Base-by-base conservation (phyloP, 202 grass and related monocot species). In the Digitaria exilis region DNA sequence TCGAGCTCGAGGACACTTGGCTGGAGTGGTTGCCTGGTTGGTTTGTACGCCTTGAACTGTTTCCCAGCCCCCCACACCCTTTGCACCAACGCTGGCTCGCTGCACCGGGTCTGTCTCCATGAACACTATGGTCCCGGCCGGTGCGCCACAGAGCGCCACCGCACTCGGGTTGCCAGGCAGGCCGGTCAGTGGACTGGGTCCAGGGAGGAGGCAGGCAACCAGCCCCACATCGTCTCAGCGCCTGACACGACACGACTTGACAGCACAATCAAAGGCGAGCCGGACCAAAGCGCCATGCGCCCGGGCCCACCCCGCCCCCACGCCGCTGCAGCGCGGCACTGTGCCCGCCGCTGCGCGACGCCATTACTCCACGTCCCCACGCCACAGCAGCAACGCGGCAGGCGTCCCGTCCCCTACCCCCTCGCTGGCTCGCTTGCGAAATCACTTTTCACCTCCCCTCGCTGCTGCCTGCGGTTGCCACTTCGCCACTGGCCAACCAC, bases 201-300 rank as follows among this genome's bases (percentile, higher is more conserved):
- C 68, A 74, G 6, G 44, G 76, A 65, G 69, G 57, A n/a, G 22
- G 7, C 30, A 43, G 32, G 35, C 35, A 37, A 37, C 35, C 35
- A 37, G 35, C 19, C 48, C 69, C 24, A 21, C 32, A 46, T 49
- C 73, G 73, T 37, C 42, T 61, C 73, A 69, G 28, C 51, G 28
- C 28, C 73, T 51, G 52, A 10, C 71, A 31, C 22, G 52, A 10
- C 71, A 31, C 22, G 83, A 78, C 66, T 51, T 29, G 45, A 73
- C 75, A 25, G 18, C 22, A 62, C 74, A 52, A 80, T 68, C 75
- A 52, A 78, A 77, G 39, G 73, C 82, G 52, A 25, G 54, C 15
- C n/a, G n/a, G n/a, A n/a, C n/a, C n/a, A n/a, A n/a, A n/a, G n/a
- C n/a, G n/a, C 42, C 15, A 9, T 1, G 37, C 18, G 43, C 14